These are phyloP conservation scores for Lasiodiplodia sp. DNA, from an alignment of 2,329 filamentous ascomycete genomes.

Conservation along the genomic window DNA sequence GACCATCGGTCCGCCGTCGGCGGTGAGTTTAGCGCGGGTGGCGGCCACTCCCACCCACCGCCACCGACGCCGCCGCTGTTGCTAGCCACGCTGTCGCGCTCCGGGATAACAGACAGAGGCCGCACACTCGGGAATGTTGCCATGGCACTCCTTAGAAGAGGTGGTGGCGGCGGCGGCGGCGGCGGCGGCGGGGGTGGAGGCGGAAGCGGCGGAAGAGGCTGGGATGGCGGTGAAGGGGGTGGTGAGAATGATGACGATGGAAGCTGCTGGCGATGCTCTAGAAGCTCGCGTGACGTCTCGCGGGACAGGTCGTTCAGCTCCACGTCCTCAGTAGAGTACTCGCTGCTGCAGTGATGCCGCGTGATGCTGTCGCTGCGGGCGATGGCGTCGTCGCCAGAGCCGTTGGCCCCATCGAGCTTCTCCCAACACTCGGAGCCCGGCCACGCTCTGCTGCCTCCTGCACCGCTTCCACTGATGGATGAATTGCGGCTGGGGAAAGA, in stretches of 20 bases:
- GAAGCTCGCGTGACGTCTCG: background rate
- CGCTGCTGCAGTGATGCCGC: background rate
- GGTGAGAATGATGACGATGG: background rate
- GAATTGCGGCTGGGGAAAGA: background rate
- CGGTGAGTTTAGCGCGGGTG: background rate
- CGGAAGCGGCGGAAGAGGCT: background rate
- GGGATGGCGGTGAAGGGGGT: background rate
- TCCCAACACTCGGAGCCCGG: constrained; percentile 1
- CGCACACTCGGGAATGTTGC: background rate
- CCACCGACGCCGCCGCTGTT: background rate
- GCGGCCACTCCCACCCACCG: background rate
- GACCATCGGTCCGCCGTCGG: background rate
- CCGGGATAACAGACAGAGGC: constrained; percentile 7
- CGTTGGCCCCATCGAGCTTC: background rate
- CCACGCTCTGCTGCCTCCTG: background rate
- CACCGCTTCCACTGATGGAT: background rate
- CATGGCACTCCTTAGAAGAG: background rate
- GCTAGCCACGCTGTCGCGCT: background rate
- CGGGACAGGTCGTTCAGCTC: constrained; percentile 5
- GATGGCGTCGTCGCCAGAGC: background rate
- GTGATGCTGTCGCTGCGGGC: background rate
- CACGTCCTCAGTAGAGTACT: background rate
- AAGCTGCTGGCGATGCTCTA: background rate
- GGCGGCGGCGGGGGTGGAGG: background rate
- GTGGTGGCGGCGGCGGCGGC: background rate